Base-by-base conservation (phyloP, 306 rosid genomes). In the Sphenostylis stenocarpa region DNA sequence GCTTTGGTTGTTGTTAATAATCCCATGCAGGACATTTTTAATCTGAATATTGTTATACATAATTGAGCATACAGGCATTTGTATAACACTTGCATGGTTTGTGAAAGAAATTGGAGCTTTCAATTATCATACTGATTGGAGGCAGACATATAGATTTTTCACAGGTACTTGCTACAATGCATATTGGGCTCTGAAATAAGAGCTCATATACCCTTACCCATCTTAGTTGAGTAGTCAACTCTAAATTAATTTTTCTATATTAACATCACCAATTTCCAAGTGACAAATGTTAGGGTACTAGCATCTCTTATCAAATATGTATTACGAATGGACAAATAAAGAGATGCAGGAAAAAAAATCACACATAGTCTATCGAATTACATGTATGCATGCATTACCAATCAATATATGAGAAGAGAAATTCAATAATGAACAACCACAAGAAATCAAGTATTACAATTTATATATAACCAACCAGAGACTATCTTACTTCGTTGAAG, bases 401-500 rank as follows among this genome's bases (percentile, higher is more conserved):
- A 28, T 28, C 17, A 68, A 60, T 77, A 58, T n/a, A 26, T 17
- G 69, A 58, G 69, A 41, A 67, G 31, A 21, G 39, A 49, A 72
- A 73, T 48, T 58, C 20, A 28, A 44, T 63, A 29, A 43, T 57
- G 24, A 2, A 74, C 3, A 13, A 69, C 60, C 65, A 41, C 7
- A 15, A 21, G 31, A 70, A 70, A 77, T 61, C 14, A 44, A 29
- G 51, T 58, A 70, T 6, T 64, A 58, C 7, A 58, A 28, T 58
- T 16, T 58, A 43, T 4, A 51, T 49, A 57, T 24, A 44, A 39
- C 31, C 60, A 74, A 43, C n/a, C 74, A 68, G 64, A 81, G 73
- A 77, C 52, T 51, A 70, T 77, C 91, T 86, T 84, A 91, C 99
- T 82, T 95, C 20, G 86, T 91, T 1, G 96, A 84, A 76, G 97